Percentiles rank a stretch among this genome's conserved stretches.
Evolutionary conservation across 106 monocot species (phyloP).

Genomic region (Apostasia shenzhenica): DNA sequence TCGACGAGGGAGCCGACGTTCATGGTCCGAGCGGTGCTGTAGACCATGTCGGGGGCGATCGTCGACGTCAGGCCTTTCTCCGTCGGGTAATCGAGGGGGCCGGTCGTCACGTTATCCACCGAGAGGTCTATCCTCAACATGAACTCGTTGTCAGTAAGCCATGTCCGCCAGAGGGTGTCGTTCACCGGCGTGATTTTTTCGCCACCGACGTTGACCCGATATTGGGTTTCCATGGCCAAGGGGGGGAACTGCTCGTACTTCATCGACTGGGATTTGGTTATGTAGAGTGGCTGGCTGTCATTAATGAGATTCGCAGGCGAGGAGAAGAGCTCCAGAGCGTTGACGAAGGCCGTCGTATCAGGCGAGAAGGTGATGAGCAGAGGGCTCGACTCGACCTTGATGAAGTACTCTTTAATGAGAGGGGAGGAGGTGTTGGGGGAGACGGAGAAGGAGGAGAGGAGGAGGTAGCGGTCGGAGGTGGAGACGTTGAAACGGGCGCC

Average conservation of each 20-base stretch:
- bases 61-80: background rate
- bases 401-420: conserved; percentile 39
- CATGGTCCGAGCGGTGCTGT: conserved; percentile 37
- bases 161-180: conserved; percentile 63
- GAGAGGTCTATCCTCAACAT: background rate
- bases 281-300: background rate
- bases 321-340: conserved; percentile 48
- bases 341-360: conserved; percentile 33
- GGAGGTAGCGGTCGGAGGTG: conserved; percentile 20
- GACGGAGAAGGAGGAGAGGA: conserved; percentile 23
- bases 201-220: conserved; percentile 60
- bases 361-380: conserved; percentile 39
- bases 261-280: no score
- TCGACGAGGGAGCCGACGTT: background rate
- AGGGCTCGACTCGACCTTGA: conserved; percentile 17
- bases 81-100: background rate
- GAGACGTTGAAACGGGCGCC: conserved; percentile 37
- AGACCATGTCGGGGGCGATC: conserved; percentile 40
- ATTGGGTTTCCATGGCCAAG: conserved; percentile 31
- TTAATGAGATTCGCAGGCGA: conserved; percentile 35
- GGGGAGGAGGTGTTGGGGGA: background rate
- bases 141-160: conserved; percentile 34
- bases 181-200: conserved; percentile 23
- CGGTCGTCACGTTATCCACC: background rate
- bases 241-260: background rate